Conservation (phyloP, 1,139 yeast species). For the Dujonia santamariae region DNA sequence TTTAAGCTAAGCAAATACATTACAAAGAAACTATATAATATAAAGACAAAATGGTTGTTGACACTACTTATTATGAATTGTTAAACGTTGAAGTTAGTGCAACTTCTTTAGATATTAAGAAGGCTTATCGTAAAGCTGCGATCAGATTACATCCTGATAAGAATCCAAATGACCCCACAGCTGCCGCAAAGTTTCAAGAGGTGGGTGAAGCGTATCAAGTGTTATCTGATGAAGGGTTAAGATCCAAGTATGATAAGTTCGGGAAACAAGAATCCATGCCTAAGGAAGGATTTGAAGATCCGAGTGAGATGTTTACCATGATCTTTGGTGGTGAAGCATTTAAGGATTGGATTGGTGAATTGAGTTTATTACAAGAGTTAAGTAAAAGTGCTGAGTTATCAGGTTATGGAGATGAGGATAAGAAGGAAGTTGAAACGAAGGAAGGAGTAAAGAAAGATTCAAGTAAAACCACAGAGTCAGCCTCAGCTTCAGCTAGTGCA, state of each 20-base stretch:
- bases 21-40: background rate
- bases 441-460: background rate
- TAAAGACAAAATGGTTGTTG: slow-evolving; percentile 92
- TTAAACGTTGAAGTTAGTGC: slow-evolving; percentile 70
- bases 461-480: background rate
- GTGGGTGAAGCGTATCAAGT: slow-evolving; percentile 85
- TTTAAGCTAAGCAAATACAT: background rate
- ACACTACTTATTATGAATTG: slow-evolving; percentile 85
- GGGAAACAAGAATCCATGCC: slow-evolving; percentile 88
- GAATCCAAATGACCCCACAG: slow-evolving; percentile 82
- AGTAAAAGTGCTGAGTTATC: slow-evolving; percentile 54
- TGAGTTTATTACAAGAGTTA: slow-evolving; percentile 59
- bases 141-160: slow-evolving; percentile 92
- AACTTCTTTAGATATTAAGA: slow-evolving; percentile 79
- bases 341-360: slow-evolving; percentile 76
- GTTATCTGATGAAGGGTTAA: slow-evolving; percentile 66
- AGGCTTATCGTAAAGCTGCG: slow-evolving; percentile 89
- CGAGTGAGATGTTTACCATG: slow-evolving; percentile 70
- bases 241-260: slow-evolving; percentile 76
- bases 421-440: slow-evolving; percentile 7
- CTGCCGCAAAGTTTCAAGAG: slow-evolving; percentile 67
- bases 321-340: slow-evolving; percentile 88
- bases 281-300: slow-evolving; percentile 83
- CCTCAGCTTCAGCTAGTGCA: background rate
- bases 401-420: slow-evolving; percentile 40